phyloP scores from a whole-genome alignment of 805 yeast species.

The Myxozyma lipomycoides region DNA sequence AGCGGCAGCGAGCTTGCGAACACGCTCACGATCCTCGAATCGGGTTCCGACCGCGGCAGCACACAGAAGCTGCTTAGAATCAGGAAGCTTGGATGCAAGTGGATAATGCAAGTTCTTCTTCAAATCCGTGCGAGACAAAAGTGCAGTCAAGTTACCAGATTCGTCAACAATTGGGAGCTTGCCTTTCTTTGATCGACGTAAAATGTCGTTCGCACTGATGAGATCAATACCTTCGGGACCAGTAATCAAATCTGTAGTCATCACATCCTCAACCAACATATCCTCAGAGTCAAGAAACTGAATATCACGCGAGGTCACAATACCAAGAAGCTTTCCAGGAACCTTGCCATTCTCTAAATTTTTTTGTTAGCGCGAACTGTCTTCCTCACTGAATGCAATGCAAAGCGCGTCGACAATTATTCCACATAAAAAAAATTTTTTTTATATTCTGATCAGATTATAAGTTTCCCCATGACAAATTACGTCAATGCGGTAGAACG shows the following conservation, averaged over 20 bases:
- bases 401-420: not conserved
- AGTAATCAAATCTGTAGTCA: conserved; percentile 86
- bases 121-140: conserved; percentile 92
- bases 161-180: conserved; percentile 89
- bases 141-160: conserved; percentile 70
- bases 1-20: conserved; percentile 80
- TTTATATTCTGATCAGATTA: too few species aligned
- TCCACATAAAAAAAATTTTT: conserved; percentile 1
- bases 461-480: conserved; percentile 28
- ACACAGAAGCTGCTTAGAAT: conserved; percentile 92
- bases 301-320: conserved; percentile 93
- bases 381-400: not conserved
- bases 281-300: conserved; percentile 82
- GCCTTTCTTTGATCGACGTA: conserved; percentile 93
- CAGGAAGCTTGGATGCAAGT: conserved; percentile 85
- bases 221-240: conserved; percentile 79
- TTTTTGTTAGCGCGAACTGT: too few species aligned
- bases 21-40: conserved; percentile 80
- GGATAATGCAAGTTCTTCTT: conserved; percentile 94
- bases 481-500: conserved; percentile 89
- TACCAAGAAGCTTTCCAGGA: conserved; percentile 90
- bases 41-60: conserved; percentile 99
- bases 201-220: conserved; percentile 81
- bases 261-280: conserved; percentile 65
- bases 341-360: conserved; percentile 71